Evolutionary conservation across 2,329 filamentous ascomycete species (phyloP).

Genomic region (Neopestalotiopsis sp.): DNA sequence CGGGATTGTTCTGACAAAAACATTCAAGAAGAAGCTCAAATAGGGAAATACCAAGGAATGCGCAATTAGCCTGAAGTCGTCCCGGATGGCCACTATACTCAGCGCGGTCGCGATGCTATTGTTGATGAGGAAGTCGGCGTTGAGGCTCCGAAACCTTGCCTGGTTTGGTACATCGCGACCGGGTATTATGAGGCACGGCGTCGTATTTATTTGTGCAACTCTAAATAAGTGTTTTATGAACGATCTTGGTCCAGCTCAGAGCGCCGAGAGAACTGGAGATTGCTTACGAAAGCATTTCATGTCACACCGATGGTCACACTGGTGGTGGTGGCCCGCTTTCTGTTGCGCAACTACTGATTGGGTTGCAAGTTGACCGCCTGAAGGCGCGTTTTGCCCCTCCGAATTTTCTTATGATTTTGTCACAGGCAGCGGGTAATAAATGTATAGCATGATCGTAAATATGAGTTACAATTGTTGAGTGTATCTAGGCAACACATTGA

Average conservation of each 20-base stretch:
- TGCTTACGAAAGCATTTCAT: too few relatives aligned
- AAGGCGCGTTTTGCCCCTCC: background rate
- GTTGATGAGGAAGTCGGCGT: background rate
- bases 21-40: background rate
- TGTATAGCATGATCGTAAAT: too few relatives aligned
- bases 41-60: background rate
- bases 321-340: background rate
- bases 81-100: background rate
- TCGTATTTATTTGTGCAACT: background rate
- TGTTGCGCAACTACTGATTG: background rate
- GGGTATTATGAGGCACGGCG: background rate
- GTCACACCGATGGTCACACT: too few relatives aligned
- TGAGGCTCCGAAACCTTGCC: background rate
- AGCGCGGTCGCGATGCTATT: background rate
- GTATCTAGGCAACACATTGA: too few relatives aligned
- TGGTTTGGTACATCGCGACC: background rate
- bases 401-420: too few relatives aligned
- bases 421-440: too few relatives aligned
- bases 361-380: background rate
- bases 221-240: too few relatives aligned
- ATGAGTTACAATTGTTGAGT: too few relatives aligned
- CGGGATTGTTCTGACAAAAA: background rate
- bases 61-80: background rate
- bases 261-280: too few relatives aligned
- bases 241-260: too few relatives aligned